Conservation (phyloP, 176 grass and related monocot species). For the Neostapfia colusana region DNA sequence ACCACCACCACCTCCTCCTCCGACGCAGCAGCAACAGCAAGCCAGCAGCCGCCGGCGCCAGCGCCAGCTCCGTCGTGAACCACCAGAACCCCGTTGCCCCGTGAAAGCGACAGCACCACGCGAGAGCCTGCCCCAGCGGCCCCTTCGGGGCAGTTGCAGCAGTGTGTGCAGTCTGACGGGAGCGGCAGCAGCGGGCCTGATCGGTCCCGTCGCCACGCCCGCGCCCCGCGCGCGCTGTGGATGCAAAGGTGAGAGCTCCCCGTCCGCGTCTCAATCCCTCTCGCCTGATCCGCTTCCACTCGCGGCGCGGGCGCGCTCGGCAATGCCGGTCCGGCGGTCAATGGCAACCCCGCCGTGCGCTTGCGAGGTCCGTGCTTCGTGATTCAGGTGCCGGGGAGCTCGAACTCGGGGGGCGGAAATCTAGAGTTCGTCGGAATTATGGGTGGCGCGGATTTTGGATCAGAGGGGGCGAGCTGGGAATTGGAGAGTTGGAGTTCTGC, state of each 20-base stretch:
- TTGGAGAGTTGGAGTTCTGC: slow-evolving; percentile 18
- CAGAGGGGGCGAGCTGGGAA: slow-evolving; percentile 28
- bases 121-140: not conserved
- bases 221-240: not conserved
- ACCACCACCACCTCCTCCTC: slow-evolving; percentile 23
- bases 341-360: slow-evolving; percentile 27
- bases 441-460: slow-evolving; percentile 36
- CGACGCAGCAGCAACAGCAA: slow-evolving; percentile 19
- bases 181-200: slow-evolving; percentile 20
- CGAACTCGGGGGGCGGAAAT: slow-evolving; percentile 27
- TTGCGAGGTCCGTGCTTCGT: not conserved
- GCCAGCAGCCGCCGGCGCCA: slow-evolving; percentile 14
- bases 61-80: slow-evolving; percentile 5
- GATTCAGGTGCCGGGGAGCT: slow-evolving; percentile 30
- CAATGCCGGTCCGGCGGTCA: slow-evolving; percentile 37
- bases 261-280: slow-evolving; percentile 12
- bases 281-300: slow-evolving; percentile 29
- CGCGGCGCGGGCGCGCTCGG: not conserved
- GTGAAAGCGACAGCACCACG: not conserved
- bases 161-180: slow-evolving; percentile 23
- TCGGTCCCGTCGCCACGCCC: slow-evolving; percentile 21
- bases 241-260: slow-evolving; percentile 47
- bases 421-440: slow-evolving; percentile 37
- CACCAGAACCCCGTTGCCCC: not conserved
- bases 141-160: not conserved